Conservation (phyloP, 2,329 filamentous ascomycete species). For the Gnomoniopsis sp. region DNA sequence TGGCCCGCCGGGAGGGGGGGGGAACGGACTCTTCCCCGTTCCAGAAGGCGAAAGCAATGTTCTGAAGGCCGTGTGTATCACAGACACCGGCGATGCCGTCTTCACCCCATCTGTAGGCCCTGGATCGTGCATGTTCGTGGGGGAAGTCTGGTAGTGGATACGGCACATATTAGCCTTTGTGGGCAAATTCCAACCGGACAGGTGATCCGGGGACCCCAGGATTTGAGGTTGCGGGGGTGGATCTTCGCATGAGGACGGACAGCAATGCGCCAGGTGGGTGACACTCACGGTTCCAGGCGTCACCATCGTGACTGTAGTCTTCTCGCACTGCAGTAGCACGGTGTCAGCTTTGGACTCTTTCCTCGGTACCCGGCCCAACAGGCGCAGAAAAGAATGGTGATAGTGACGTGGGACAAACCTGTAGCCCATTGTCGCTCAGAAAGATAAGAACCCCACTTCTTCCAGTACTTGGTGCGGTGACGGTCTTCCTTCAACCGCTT, state of each 20-base stretch:
- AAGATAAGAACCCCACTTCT: constrained; percentile 95
- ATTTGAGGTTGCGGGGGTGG: constrained; percentile 17
- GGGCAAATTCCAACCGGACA: constrained; percentile 24
- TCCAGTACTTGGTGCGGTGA: constrained; percentile 87
- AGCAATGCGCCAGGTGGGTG: constrained; percentile 1
- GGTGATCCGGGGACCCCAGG: constrained; percentile 11
- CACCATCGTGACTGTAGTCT: constrained; percentile 85
- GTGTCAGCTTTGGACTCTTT: constrained; percentile 16
- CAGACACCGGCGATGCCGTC: constrained; percentile 94
- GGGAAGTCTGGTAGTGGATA: constrained; percentile 69
- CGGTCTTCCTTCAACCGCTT: constrained; percentile 83
- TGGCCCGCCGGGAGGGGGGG: constrained; percentile 10
- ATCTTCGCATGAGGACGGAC: neutral
- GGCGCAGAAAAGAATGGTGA: constrained; percentile 11
- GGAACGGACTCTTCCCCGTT: constrained; percentile 83
- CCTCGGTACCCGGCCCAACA: neutral
- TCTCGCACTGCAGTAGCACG: constrained; percentile 63
- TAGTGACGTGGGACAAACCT: constrained; percentile 48
- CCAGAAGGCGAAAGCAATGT: constrained; percentile 96
- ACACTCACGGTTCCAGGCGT: constrained; percentile 92
- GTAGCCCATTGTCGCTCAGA: constrained; percentile 95
- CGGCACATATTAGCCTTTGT: constrained; percentile 14
- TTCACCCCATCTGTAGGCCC: constrained; percentile 92
- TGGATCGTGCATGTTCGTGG: constrained; percentile 84
- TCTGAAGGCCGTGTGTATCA: constrained; percentile 85